Percentiles rank a stretch among this genome's conserved stretches.
These are phyloP conservation scores for Podaxis mareebaensis DNA, from an alignment of 768 basidiomycete species.

Conservation along the genomic window DNA sequence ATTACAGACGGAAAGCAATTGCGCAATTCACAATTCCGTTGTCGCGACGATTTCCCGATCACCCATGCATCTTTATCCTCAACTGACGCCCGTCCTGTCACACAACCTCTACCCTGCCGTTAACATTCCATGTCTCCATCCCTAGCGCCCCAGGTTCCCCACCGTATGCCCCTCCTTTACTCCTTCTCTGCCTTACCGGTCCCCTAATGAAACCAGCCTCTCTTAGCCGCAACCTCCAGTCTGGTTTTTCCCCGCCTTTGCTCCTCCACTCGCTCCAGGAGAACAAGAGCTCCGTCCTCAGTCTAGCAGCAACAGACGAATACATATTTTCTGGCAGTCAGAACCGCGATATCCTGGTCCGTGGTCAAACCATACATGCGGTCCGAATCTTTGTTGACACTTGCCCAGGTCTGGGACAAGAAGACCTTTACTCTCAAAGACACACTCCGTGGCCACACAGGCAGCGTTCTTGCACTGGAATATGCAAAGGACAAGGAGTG, in stretches of 20 bases:
- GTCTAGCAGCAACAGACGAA: slow-evolving; percentile 67
- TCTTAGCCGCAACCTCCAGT: slow-evolving; percentile 55
- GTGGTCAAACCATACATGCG: slow-evolving; percentile 19
- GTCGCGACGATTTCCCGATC: neutral
- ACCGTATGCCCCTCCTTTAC: slow-evolving; percentile 19
- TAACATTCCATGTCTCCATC: neutral
- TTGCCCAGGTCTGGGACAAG: slow-evolving; percentile 81
- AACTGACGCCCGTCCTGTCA: too few relatives aligned
- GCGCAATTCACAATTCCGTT: neutral
- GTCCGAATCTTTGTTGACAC: neutral
- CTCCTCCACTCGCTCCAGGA: slow-evolving; percentile 74
- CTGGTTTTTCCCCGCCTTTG: slow-evolving; percentile 41
- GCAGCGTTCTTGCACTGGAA: slow-evolving; percentile 80
- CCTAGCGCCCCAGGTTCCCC: slow-evolving; percentile 13
- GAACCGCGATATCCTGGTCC: slow-evolving; percentile 71
- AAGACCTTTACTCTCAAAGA: slow-evolving; percentile 65
- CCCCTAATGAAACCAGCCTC: slow-evolving; percentile 44
- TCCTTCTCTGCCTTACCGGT: neutral
- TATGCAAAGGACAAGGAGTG: slow-evolving; percentile 75
- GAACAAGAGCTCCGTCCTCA: slow-evolving; percentile 67
- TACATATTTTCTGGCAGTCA: slow-evolving; percentile 88
- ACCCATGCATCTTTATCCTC: slow-evolving; percentile 1
- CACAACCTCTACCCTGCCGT: neutral
- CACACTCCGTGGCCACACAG: slow-evolving; percentile 78
- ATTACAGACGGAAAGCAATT: neutral